Evolutionary conservation across 202 grass and related monocot species (phyloP).

Genomic region (Carex arenaria): DNA sequence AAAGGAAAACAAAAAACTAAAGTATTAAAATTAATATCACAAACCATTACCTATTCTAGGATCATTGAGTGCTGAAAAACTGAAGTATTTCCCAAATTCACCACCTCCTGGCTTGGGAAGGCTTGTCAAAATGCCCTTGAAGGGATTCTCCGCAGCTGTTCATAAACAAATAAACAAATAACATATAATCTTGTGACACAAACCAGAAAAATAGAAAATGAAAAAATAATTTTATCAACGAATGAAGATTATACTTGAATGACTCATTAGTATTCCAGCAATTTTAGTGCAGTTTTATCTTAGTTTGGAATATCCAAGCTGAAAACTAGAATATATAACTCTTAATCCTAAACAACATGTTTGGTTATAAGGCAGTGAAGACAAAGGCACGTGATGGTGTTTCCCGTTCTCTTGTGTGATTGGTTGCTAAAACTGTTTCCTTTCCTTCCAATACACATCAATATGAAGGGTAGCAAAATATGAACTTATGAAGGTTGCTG

Average conservation of each 20-base stretch:
- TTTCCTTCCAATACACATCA: not conserved
- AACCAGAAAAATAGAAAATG: not conserved
- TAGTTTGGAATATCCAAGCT: not conserved
- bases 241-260: constrained; percentile 10
- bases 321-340: not conserved
- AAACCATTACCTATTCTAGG: constrained; percentile 67
- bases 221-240: not conserved
- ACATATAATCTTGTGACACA: not conserved
- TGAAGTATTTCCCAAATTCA: constrained; percentile 93
- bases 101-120: constrained; percentile 78
- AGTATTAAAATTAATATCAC: not conserved
- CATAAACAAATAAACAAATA: not conserved
- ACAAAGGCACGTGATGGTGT: not conserved
- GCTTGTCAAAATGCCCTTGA: constrained; percentile 63
- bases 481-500: not conserved
- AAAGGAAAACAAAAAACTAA: not conserved
- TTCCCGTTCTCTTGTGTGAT: not conserved
- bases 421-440: not conserved
- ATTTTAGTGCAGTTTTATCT: not conserved
- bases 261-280: not conserved
- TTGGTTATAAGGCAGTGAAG: not conserved
- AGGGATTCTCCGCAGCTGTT: constrained; percentile 71
- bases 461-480: not conserved
- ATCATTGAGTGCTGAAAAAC: constrained; percentile 73
- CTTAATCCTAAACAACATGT: not conserved